phyloP scores from a whole-genome alignment of 257 asterid genomes.

The Rauvolfia tetraphylla region DNA sequence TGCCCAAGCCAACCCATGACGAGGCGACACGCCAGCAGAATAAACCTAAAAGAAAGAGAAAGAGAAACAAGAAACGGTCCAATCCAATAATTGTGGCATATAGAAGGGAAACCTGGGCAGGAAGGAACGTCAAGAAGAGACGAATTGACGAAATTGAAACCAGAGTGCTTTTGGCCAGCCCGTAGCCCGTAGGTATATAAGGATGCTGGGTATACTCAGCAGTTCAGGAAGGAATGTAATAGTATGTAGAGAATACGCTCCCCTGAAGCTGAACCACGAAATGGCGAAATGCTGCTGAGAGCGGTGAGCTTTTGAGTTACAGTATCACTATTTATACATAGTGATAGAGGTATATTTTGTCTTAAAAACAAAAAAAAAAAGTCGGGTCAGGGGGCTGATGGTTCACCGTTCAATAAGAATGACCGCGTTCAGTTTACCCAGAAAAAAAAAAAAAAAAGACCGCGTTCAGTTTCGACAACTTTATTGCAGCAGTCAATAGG shows the following conservation, averaged over 20 bases:
- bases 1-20: not conserved
- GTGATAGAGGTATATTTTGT: too few relatives aligned
- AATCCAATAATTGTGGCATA: not conserved
- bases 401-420: not conserved
- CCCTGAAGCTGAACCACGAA: too few relatives aligned
- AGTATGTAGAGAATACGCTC: too few relatives aligned
- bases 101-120: not conserved
- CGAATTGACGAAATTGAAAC: not conserved
- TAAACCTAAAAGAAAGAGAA: not conserved
- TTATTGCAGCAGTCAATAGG: not conserved
- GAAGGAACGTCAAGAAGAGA: not conserved
- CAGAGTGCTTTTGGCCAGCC: too few relatives aligned
- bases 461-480: too few relatives aligned
- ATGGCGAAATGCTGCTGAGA: too few relatives aligned
- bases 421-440: not conserved
- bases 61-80: not conserved
- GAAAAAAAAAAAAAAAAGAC: too few relatives aligned
- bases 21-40: slow-evolving; percentile 25
- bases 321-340: too few relatives aligned
- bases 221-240: not conserved
- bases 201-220: not conserved
- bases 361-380: too few relatives aligned
- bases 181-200: not conserved
- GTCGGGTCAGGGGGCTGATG: too few relatives aligned
- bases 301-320: too few relatives aligned